Conservation (phyloP, 176 grass and related monocot genomes). For the Cymbopogon citratus region DNA sequence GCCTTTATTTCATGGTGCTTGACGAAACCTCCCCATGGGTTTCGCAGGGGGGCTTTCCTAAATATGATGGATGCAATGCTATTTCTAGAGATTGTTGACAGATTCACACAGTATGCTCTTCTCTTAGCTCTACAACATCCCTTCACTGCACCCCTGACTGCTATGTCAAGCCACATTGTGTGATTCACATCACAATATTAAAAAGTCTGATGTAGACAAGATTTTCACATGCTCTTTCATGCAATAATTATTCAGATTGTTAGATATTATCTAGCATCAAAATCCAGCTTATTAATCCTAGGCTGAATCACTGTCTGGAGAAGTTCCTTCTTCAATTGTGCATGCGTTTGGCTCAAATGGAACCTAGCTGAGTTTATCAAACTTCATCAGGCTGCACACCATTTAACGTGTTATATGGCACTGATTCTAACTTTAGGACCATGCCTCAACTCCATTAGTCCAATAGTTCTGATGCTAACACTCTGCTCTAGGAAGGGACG, state of each 20-base stretch:
- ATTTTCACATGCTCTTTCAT: not conserved
- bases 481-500: not conserved
- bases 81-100: not conserved
- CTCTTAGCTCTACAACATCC: not conserved
- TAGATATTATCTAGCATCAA: not conserved
- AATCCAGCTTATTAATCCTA: not conserved
- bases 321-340: not conserved
- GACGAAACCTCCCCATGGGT: not conserved
- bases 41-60: not conserved
- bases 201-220: not conserved
- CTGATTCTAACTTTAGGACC: not conserved
- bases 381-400: not conserved
- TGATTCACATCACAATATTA: not conserved
- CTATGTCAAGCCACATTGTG: not conserved
- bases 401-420: not conserved
- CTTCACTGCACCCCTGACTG: not conserved
- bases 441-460: not conserved
- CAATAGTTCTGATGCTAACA: not conserved
- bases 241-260: not conserved
- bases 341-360: not conserved
- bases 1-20: not conserved
- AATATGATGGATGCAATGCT: not conserved
- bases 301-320: not conserved
- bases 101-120: not conserved
- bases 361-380: not conserved